These are phyloP conservation scores for Letharia lupina DNA, from an alignment of 495 filamentous ascomycete genomes.

Conservation along the genomic window DNA sequence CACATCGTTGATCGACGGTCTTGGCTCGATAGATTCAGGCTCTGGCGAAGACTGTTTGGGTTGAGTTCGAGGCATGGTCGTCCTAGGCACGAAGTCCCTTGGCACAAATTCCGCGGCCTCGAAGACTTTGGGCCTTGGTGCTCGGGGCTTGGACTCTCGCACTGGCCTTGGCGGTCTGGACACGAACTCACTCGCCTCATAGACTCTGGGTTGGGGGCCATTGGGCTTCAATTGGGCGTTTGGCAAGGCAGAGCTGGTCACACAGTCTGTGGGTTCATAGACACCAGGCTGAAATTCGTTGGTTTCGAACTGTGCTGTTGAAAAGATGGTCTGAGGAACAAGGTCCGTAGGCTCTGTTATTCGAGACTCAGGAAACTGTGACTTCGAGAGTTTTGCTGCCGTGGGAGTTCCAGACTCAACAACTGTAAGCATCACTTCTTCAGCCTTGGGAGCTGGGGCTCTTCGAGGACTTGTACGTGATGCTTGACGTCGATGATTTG, in stretches of 20 bases:
- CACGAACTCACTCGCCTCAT: constrained; percentile 11
- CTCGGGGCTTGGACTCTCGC: constrained; percentile 8
- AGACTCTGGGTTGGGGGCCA: not conserved
- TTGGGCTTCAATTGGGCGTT: not conserved
- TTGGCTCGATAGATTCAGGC: constrained; percentile 16
- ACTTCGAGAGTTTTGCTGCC: not conserved
- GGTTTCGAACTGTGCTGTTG: not conserved
- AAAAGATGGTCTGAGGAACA: not conserved
- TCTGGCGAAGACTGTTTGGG: constrained; percentile 7
- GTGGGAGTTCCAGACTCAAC: not conserved
- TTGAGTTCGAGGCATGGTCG: not conserved
- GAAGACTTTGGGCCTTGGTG: constrained; percentile 10
- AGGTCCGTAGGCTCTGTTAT: not conserved
- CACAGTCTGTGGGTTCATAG: not conserved
- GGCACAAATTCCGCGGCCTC: constrained; percentile 9
- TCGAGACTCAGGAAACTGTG: not conserved
- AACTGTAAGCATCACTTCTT: not conserved
- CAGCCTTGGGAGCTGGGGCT: not conserved
- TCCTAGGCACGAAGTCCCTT: constrained; percentile 10
- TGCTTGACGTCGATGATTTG: constrained; percentile 3
- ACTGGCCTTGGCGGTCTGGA: constrained; percentile 9
- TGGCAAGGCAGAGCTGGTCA: constrained; percentile 1
- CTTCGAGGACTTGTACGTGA: constrained; percentile 3
- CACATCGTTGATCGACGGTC: constrained; percentile 21
- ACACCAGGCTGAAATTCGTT: not conserved